Evolutionary conservation across 148 eudicot species (phyloP).

Genomic region (Simmondsia chinensis): DNA sequence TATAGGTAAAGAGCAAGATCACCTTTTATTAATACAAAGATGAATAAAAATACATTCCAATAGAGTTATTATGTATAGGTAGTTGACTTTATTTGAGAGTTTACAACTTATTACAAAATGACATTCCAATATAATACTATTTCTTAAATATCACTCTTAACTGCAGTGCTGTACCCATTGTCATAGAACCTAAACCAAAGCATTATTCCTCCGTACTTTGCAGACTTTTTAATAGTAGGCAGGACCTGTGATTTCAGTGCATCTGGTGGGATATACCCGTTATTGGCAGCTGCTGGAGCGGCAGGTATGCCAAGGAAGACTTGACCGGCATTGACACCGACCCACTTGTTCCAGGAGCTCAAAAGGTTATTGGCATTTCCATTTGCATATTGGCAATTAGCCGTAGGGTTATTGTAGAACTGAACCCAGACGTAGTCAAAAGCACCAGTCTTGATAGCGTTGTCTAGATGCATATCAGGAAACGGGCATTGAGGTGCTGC

Average conservation of each 20-base stretch:
- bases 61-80: no score
- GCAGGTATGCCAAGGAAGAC: constrained; percentile 30
- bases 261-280: constrained; percentile 21
- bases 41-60: no score
- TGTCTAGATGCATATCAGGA: constrained; percentile 20
- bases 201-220: constrained; percentile 35
- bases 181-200: constrained; percentile 17
- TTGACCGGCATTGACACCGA: constrained; percentile 4
- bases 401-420: constrained; percentile 29
- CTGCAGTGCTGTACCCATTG: constrained; percentile 8
- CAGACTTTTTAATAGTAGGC: constrained; percentile 10
- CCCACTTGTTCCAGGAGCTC: constrained; percentile 17
- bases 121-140: no score
- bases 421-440: constrained; percentile 33
- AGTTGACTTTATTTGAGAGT: no score
- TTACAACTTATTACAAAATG: no score
- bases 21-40: no score
- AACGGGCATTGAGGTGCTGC: constrained; percentile 31
- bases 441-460: constrained; percentile 18
- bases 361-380: constrained; percentile 4
- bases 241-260: constrained; percentile 16
- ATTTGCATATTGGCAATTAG: constrained; percentile 23
- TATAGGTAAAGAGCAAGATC: no score
- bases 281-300: constrained; percentile 14
- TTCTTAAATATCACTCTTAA: constrained; percentile 4